These are phyloP conservation scores for Ustilago cynodontis DNA, from an alignment of 1,284 basidiomycete genomes.

Conservation along the genomic window DNA sequence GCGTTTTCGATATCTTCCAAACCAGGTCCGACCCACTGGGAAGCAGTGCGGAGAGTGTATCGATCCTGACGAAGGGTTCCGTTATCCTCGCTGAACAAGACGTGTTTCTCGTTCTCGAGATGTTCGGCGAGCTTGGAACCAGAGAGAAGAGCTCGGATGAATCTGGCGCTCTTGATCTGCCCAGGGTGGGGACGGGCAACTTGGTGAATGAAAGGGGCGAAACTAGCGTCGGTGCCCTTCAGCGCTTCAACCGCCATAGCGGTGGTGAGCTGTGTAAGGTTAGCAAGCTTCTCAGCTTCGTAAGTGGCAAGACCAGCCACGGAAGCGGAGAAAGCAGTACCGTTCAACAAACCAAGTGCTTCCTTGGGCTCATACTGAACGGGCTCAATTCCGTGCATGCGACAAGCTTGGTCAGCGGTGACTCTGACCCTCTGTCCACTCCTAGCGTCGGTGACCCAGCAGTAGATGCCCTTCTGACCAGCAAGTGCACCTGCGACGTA, in stretches of 20 bases:
- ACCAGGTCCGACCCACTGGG: constrained; percentile 82
- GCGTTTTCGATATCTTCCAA: constrained; percentile 82
- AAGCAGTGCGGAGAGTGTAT: constrained; percentile 75
- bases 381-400: constrained; percentile 77
- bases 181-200: constrained; percentile 86
- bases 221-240: constrained; percentile 57
- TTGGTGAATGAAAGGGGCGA: constrained; percentile 78
- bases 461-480: constrained; percentile 57
- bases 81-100: constrained; percentile 77
- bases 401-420: constrained; percentile 42
- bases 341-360: constrained; percentile 76
- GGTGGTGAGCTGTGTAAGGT: constrained; percentile 81
- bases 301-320: constrained; percentile 74
- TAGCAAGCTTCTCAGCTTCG: constrained; percentile 79
- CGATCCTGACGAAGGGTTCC: constrained; percentile 81
- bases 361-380: constrained; percentile 83
- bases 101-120: constrained; percentile 76
- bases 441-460: constrained; percentile 39
- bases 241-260: constrained; percentile 83
- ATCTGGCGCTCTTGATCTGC: constrained; percentile 73
- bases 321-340: constrained; percentile 81
- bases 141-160: constrained; percentile 72
- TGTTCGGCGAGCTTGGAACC: constrained; percentile 78
- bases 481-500: constrained; percentile 77
- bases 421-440: constrained; percentile 45